Percentiles rank a stretch among this genome's conserved stretches.
These are phyloP conservation scores for Penicillium glabrum DNA, from an alignment of 2,329 filamentous ascomycete species.

Conservation along the genomic window DNA sequence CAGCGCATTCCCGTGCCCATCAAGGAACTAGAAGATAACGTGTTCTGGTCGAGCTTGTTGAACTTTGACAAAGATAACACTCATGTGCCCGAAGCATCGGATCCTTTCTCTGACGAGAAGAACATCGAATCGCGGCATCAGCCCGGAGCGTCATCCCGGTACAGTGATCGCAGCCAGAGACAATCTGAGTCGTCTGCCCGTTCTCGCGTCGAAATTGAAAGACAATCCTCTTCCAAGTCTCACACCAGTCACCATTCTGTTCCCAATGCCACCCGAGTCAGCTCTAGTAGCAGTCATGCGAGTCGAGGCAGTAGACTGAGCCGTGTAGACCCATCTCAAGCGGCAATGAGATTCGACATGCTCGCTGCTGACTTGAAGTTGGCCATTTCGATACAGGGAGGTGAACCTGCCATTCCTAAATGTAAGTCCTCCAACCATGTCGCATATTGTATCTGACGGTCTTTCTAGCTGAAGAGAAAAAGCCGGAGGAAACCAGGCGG, in stretches of 20 bases:
- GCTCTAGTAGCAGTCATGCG: constrained; percentile 7
- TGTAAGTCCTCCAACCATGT: constrained; percentile 3
- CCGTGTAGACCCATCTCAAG: constrained; percentile 26
- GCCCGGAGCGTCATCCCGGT: background rate
- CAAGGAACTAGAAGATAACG: constrained; percentile 7
- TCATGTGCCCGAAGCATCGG: constrained; percentile 9
- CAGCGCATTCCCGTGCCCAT: constrained; percentile 26
- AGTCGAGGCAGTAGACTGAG: constrained; percentile 16
- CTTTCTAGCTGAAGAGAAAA: background rate
- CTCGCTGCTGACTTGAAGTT: constrained; percentile 26
- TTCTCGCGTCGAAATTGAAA: background rate
- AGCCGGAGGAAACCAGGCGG: constrained; percentile 6
- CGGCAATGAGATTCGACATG: constrained; percentile 31
- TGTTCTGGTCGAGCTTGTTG: constrained; percentile 7
- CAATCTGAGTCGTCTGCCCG: background rate
- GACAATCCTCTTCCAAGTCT: constrained; percentile 5
- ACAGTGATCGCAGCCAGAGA: constrained; percentile 2
- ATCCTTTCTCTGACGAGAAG: constrained; percentile 23
- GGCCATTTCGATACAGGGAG: constrained; percentile 14
- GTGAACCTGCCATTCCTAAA: constrained; percentile 1
- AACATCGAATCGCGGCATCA: constrained; percentile 1
- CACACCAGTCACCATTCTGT: constrained; percentile 8
- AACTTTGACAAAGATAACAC: background rate
- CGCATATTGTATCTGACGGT: background rate
- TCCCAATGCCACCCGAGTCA: background rate